These are phyloP conservation scores for Lanmaoa pseudosensibilis DNA, from an alignment of 768 basidiomycete genomes.

Conservation along the genomic window DNA sequence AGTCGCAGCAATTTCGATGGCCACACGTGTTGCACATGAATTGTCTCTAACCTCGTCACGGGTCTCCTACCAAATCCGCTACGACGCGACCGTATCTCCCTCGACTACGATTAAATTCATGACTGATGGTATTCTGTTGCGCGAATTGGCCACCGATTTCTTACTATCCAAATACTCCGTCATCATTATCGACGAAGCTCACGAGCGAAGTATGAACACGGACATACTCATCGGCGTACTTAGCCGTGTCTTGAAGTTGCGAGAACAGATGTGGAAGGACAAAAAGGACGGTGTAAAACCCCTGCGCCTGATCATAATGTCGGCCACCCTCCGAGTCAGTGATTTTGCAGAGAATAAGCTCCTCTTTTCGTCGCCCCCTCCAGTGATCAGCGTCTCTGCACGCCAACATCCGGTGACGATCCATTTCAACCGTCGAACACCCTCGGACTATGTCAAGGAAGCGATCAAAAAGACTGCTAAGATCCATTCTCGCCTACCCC, in stretches of 20 bases:
- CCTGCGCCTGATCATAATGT: constrained; percentile 95
- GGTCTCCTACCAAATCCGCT: constrained; percentile 97
- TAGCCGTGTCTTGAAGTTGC: constrained; percentile 86
- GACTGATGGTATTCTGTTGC: constrained; percentile 96
- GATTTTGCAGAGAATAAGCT: constrained; percentile 88
- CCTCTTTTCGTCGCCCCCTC: constrained; percentile 83
- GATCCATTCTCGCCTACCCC: constrained; percentile 89
- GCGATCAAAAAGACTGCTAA: constrained; percentile 88
- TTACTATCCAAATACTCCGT: constrained; percentile 92
- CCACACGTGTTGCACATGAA: constrained; percentile 88
- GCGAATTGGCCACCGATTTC: constrained; percentile 91
- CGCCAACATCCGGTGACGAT: constrained; percentile 94
- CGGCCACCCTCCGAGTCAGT: constrained; percentile 89
- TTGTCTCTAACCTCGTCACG: constrained; percentile 77
- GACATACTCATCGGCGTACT: constrained; percentile 96
- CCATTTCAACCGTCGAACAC: constrained; percentile 88
- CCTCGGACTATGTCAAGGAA: constrained; percentile 85
- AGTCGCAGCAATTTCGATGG: constrained; percentile 97
- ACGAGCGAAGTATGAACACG: constrained; percentile 97
- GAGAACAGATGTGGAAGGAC: constrained; percentile 88
- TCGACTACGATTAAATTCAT: constrained; percentile 97
- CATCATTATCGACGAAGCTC: constrained; percentile 96
- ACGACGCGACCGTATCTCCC: constrained; percentile 90
- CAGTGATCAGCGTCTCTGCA: constrained; percentile 83
- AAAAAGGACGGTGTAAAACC: constrained; percentile 77